Evolutionary conservation across 148 eudicot genomes (phyloP).

Genomic region (Rhododendron ferrugineum): DNA sequence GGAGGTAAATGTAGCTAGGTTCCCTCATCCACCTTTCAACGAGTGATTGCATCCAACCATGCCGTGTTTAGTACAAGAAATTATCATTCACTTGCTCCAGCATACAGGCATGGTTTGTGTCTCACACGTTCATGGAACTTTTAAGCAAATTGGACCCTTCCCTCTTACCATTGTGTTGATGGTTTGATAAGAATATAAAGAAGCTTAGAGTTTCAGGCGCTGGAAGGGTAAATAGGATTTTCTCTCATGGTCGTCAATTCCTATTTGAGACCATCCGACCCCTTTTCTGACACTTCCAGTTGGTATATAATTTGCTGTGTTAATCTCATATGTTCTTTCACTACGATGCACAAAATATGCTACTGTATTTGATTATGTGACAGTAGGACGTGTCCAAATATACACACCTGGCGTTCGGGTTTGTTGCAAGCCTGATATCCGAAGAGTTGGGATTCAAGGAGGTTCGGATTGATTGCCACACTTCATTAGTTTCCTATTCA

Average conservation of each 20-base stretch:
- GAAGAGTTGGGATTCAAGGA: too few species aligned
- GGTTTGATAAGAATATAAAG: background rate
- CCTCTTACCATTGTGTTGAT: background rate
- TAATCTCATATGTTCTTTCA: background rate
- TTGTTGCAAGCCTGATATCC: too few species aligned
- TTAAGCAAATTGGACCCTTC: background rate
- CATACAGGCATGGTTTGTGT: background rate
- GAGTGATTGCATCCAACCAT: background rate
- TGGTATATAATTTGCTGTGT: background rate
- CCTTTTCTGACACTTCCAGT: background rate
- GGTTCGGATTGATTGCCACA: background rate
- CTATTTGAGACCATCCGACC: background rate
- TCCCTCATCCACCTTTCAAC: background rate
- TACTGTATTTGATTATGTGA: too few species aligned
- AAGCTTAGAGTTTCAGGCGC: background rate
- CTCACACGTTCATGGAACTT: background rate
- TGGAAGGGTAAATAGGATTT: too few species aligned
- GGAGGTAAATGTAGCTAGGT: background rate
- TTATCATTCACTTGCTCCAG: background rate
- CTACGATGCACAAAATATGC: background rate
- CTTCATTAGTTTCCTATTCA: background rate
- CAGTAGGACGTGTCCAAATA: too few species aligned
- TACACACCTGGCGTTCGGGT: too few species aligned
- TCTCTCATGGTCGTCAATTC: background rate
- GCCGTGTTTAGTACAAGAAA: too few species aligned